Conservation (phyloP, 164 flowering plant genomes). For the Amborella trichopoda region DNA sequence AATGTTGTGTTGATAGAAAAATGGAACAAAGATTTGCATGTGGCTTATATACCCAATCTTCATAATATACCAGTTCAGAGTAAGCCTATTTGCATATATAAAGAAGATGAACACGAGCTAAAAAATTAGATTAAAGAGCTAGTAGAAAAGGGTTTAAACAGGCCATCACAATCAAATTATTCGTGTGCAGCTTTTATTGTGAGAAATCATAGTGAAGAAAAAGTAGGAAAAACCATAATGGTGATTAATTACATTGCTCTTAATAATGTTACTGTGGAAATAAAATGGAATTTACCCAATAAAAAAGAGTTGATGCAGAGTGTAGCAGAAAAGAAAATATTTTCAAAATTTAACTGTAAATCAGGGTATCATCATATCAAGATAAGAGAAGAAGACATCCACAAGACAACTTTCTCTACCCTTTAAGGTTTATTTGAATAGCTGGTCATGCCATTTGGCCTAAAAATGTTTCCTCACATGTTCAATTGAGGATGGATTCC, state of each 20-base stretch:
- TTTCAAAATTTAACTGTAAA: neutral
- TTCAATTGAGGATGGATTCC: neutral
- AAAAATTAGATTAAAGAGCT: neutral
- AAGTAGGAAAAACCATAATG: neutral
- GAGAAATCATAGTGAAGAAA: neutral
- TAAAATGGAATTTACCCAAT: neutral
- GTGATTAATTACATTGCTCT: neutral
- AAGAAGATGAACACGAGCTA: neutral
- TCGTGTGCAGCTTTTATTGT: neutral
- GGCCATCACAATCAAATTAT: neutral
- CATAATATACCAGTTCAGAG: neutral
- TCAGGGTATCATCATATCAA: neutral
- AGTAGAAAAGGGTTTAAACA: neutral
- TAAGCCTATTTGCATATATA: neutral
- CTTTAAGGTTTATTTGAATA: neutral
- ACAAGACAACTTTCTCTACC: neutral
- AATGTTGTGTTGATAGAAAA: no score
- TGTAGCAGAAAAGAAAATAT: neutral
- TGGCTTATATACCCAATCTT: neutral
- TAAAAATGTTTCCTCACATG: neutral
- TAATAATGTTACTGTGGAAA: neutral
- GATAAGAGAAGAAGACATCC: neutral
- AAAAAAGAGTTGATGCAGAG: neutral
- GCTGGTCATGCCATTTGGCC: neutral
- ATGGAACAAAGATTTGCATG: neutral